Base-by-base conservation (phyloP, 306 rosid species). In the Medicago lupulina region DNA sequence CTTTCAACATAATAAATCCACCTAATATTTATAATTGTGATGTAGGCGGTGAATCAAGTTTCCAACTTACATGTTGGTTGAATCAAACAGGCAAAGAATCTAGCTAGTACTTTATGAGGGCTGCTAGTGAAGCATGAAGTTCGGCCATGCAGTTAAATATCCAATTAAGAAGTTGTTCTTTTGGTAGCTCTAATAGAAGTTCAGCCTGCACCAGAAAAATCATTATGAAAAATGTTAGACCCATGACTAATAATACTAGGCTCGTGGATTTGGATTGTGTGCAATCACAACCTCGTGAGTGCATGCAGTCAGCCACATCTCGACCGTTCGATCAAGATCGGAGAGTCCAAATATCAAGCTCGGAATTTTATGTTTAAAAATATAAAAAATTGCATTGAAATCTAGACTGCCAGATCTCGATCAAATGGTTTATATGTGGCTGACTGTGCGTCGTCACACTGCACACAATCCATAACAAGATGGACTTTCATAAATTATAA, bases 101-200 rank as follows among this genome's bases (percentile, higher is more conserved):
- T 28, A 28, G 14, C 86, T 90, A 95, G 86, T 83, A 95, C 80
- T 90, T 95, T 74, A 92, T 84, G 15, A 95, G 88, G 66, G 97
- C 84, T 8, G 98, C 91, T 71, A 95, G 87, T 58, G 93, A 94
- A 83, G 98, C 91, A 86, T 95, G 92, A 69, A 95, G 93, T 84
- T 90, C 97, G 54, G 91, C 84, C 84, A 95, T 82, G 87, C 98
- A 95, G 71, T 92, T 96, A 71, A 95, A 95, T 74, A 87, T 83
- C 98, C 98, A 95, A 79, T 88, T 87, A 38, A 92, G 87, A 68
- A 95, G 96, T 79, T 95, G 98, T 67, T 90, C 98, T 77, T 86
- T 95, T 5, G 97, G 98, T 51, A 95, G 87, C 91, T 95, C 98
- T 51, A 95, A 81, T 62, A 95, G 96, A 85, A 95, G 97, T 67